phyloP scores from a whole-genome alignment of 1,284 basidiomycete species.

The Puccinia horiana region DNA sequence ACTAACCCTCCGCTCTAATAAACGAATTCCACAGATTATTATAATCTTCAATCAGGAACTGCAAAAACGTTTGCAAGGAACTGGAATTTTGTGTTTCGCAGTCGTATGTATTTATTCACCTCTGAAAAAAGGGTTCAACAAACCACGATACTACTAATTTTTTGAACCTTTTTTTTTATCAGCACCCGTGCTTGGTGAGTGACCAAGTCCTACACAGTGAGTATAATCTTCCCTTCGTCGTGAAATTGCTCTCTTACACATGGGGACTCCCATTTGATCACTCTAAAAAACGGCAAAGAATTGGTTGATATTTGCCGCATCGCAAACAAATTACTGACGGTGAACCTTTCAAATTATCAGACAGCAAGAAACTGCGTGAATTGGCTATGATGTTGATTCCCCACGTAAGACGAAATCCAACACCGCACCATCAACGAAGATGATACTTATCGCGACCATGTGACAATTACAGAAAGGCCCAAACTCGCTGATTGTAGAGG shows the following conservation, averaged over 20 bases:
- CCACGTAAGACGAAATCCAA: background rate
- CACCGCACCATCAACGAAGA: too few species aligned
- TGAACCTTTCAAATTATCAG: background rate
- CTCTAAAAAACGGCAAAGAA: background rate
- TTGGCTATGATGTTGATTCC: conserved; percentile 3
- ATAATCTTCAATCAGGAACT: conserved; percentile 52
- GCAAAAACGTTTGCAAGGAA: conserved; percentile 51
- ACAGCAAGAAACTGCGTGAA: conserved; percentile 4
- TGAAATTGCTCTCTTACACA: background rate
- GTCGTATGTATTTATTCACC: background rate
- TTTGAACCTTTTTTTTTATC: background rate
- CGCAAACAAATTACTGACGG: too few species aligned
- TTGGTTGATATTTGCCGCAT: background rate
- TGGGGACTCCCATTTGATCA: background rate
- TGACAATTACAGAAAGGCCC: background rate
- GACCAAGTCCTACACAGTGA: conserved; percentile 8
- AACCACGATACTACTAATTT: background rate
- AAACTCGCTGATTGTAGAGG: background rate
- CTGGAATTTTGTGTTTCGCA: conserved; percentile 50
- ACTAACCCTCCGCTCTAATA: too few species aligned
- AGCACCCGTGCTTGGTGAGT: background rate
- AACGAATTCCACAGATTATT: conserved; percentile 47
- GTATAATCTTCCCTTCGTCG: background rate
- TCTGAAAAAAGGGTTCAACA: background rate
- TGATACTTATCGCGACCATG: background rate